Evolutionary conservation across 1,284 basidiomycete genomes (phyloP).

Genomic region (Mycosarcoma maydis): DNA sequence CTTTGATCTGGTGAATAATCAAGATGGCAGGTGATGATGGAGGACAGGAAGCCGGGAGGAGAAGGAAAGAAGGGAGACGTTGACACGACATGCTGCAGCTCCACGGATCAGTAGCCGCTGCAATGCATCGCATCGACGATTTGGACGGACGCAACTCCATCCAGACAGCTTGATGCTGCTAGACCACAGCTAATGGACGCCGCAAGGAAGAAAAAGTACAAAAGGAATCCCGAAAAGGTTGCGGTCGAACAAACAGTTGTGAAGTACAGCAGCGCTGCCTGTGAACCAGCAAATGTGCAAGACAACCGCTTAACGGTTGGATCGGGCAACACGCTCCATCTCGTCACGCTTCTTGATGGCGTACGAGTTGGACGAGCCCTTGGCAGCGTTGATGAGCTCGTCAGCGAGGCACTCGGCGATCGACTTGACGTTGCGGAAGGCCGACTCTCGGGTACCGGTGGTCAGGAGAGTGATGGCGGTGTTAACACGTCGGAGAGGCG

Average conservation of each 20-base stretch:
- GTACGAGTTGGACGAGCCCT: conserved; percentile 99
- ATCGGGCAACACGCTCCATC: conserved; percentile 99
- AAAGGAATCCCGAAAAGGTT: conserved; percentile 46
- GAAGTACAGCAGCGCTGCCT: conserved; percentile 25
- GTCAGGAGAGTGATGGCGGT: conserved; percentile 95
- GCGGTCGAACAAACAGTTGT: conserved; percentile 25
- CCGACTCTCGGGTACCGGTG: conserved; percentile 96
- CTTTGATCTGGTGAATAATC: conserved; percentile 5
- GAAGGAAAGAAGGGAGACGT: conserved; percentile 9
- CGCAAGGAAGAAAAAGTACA: conserved; percentile 50
- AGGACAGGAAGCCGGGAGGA: neutral
- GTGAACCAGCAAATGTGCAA: conserved; percentile 3
- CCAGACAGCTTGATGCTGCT: conserved; percentile 24
- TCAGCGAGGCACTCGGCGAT: conserved; percentile 95
- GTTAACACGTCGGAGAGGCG: conserved; percentile 97
- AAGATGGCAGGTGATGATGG: conserved; percentile 6
- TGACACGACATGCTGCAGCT: conserved; percentile 15
- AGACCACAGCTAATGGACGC: conserved; percentile 13
- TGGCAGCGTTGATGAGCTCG: conserved; percentile 99
- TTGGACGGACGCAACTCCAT: conserved; percentile 22
- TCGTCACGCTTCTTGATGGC: conserved; percentile 95
- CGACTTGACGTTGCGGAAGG: conserved; percentile 99
- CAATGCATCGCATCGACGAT: conserved; percentile 16
- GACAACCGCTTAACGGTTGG: conserved; percentile 82
- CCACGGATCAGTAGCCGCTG: conserved; percentile 33